Base-by-base conservation (phyloP, 2,329 filamentous ascomycete genomes). In the Pezicula rhizophila region DNA sequence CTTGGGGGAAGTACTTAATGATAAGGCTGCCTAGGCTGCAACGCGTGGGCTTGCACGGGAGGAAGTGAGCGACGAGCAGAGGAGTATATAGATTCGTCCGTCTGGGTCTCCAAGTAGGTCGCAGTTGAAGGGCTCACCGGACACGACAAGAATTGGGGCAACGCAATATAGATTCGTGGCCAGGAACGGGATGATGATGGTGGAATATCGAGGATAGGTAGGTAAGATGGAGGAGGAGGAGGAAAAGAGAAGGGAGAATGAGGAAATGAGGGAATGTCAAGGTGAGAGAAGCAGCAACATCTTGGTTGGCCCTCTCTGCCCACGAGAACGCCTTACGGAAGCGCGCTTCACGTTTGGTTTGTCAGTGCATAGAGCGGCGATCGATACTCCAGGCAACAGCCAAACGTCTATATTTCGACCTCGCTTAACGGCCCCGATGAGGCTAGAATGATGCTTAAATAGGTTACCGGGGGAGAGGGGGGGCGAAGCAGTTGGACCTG, bases 31-130 rank as follows among this genome's bases (percentile, higher is more conserved):
- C 17, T 18, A 18, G 38, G 38, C 17, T 17, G 14, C 17, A 40
- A 15, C 38, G 38, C 8, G 31, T 17, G 11, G 17, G 12, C 17
- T 37, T 20, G 34, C 4, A 23, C 7, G 42, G 23, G 23, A 33
- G 26, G 34, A 25, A 34, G 8, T 26, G 40, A n/a, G n/a, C n/a
- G 26, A 45, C 28, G 25, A 45, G 25, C 11, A 33, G 23, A 31
- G 31, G 33, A 52, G 53, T 57, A 57, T 57, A 55, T 57, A 57
- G 53, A 39, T 18, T 18, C 20, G 46, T 54, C 48, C 52, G 11
- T 38, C n/a, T 28, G 43, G 40, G 33, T 47, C 49, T 48, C 44
- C 34, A 45, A 47, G 45, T 40, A 37, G 39, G 33, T 18, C 23
- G 14, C 17, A 25, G 20, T 15, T 18, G 5, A 20, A 47, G 8